A percentile compares a stretch with the other conserved stretches of the same genome.
Conservation (phyloP, 2,329 filamentous ascomycete species). For the Botrytis fragariae region DNA sequence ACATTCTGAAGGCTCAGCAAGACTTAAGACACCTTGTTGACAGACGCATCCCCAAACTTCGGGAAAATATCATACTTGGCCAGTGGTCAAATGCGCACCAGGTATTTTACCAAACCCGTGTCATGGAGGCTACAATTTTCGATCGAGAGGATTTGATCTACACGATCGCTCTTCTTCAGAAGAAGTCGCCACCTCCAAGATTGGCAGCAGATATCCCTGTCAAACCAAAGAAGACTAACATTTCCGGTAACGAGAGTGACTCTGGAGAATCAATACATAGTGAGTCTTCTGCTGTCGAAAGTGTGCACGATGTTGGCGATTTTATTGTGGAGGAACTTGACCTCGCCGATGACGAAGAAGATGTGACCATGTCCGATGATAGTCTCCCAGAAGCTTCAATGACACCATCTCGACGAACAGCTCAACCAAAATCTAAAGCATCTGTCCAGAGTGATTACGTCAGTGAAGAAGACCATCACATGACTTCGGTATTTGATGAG, state of each 20-base stretch:
- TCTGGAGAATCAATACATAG: slow-evolving; percentile 32
- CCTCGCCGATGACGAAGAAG: slow-evolving; percentile 32
- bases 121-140: slow-evolving; percentile 63
- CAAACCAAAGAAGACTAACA: slow-evolving; percentile 22
- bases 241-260: slow-evolving; percentile 23
- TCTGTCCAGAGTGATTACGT: not conserved
- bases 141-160: slow-evolving; percentile 55
- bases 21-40: slow-evolving; percentile 45
- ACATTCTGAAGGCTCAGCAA: slow-evolving; percentile 46
- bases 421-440: not conserved
- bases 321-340: slow-evolving; percentile 48
- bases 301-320: slow-evolving; percentile 46
- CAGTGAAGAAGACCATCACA: not conserved
- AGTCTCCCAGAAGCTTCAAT: slow-evolving; percentile 3
- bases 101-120: slow-evolving; percentile 54
- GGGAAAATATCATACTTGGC: slow-evolving; percentile 50
- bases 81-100: slow-evolving; percentile 53
- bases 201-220: slow-evolving; percentile 12
- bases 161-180: slow-evolving; percentile 48
- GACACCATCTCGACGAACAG: not conserved
- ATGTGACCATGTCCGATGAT: slow-evolving; percentile 23
- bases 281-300: slow-evolving; percentile 32
- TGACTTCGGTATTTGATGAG: not conserved
- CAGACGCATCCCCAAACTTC: slow-evolving; percentile 54
- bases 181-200: slow-evolving; percentile 44